Conservation (phyloP, 495 filamentous ascomycete genomes). For the Neurospora cerealis region DNA sequence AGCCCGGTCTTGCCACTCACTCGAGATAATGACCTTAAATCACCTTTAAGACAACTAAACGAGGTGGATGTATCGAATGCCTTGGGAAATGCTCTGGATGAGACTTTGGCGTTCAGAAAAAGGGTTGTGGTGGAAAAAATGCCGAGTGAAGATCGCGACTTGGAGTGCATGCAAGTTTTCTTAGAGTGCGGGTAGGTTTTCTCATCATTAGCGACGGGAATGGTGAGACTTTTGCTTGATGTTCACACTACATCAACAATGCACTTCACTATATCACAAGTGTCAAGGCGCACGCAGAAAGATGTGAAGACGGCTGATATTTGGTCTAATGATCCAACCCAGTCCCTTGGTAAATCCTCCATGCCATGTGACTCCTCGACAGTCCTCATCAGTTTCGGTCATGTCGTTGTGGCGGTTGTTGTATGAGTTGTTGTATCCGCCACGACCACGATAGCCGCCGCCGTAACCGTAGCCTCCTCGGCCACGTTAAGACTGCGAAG, state of each 20-base stretch:
- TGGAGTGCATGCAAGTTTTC: too few species aligned
- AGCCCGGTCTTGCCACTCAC: too few species aligned
- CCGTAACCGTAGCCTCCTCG: too few species aligned
- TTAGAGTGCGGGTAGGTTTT: too few species aligned
- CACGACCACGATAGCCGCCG: background rate
- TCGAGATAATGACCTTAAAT: too few species aligned
- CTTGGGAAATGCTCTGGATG: too few species aligned
- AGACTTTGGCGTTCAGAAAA: too few species aligned
- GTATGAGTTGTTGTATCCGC: background rate
- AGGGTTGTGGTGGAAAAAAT: too few species aligned
- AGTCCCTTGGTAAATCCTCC: background rate
- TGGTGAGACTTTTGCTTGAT: background rate
- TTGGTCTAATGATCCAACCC: background rate
- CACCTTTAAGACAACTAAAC: too few species aligned
- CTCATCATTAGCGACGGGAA: background rate
- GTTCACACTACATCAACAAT: background rate
- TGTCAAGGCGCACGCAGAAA: background rate
- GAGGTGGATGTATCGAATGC: too few species aligned
- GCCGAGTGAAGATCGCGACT: too few species aligned
- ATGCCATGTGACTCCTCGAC: background rate
- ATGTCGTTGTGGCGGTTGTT: background rate
- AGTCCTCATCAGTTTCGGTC: background rate
- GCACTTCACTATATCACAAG: background rate
- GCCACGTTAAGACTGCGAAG: background rate
- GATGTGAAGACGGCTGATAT: background rate